Evolutionary conservation across 306 rosid species (phyloP).

Genomic region (Quillaja saponaria): DNA sequence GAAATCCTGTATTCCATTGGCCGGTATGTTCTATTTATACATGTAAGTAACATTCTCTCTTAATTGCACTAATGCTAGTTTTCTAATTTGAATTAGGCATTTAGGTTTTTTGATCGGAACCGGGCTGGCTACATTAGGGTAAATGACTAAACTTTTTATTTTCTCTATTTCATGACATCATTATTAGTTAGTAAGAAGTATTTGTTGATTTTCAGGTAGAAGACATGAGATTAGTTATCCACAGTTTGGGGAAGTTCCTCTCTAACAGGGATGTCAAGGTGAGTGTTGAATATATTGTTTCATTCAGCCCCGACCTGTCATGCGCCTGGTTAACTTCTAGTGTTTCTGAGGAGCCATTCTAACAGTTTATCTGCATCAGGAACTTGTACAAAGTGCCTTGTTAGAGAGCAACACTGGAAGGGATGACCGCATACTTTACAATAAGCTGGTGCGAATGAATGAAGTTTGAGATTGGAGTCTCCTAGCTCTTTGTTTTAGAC

Average conservation of each 20-base stretch:
- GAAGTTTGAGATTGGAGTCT: constrained; percentile 45
- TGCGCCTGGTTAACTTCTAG: neutral
- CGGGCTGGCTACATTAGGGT: constrained; percentile 84
- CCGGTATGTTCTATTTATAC: constrained; percentile 5
- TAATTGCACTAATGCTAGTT: constrained; percentile 16
- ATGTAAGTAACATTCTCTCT: neutral
- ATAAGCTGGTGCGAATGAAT: constrained; percentile 75
- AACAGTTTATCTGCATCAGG: constrained; percentile 51
- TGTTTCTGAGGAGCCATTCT: constrained; percentile 3
- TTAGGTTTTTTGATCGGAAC: constrained; percentile 86
- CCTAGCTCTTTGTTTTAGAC: neutral
- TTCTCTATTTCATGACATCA: constrained; percentile 3
- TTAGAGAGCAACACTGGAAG: constrained; percentile 94
- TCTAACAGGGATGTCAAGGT: constrained; percentile 97
- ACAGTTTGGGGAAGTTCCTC: constrained; percentile 83
- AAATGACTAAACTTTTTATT: constrained; percentile 11
- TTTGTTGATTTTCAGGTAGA: constrained; percentile 67
- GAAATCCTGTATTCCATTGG: neutral
- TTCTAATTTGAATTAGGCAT: constrained; percentile 65
- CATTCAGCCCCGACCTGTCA: neutral
- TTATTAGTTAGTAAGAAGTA: constrained; percentile 12
- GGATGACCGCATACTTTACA: constrained; percentile 85
- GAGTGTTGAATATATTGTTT: constrained; percentile 9
- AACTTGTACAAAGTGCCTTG: constrained; percentile 95
- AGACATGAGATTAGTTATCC: constrained; percentile 82